A percentile compares a stretch with the other conserved stretches of the same genome.
Evolutionary conservation across 345 rosid species (phyloP).

Genomic region (Barbarea vulgaris): DNA sequence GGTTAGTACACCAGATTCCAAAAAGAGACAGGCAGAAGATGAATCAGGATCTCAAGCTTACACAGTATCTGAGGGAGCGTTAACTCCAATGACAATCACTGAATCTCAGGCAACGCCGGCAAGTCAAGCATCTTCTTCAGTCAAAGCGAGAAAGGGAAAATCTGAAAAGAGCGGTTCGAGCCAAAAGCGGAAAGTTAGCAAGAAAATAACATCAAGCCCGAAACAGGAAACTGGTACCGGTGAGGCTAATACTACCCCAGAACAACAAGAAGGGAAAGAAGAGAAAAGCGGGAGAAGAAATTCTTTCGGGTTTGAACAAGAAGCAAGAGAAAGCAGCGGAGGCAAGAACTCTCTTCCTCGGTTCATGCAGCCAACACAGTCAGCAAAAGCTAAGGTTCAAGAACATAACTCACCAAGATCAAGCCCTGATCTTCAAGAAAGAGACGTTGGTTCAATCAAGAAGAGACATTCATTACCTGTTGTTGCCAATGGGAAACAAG

Average conservation of each 20-base stretch:
- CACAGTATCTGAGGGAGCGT: slow-evolving; percentile 56
- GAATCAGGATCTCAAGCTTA: slow-evolving; percentile 29
- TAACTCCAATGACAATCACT: slow-evolving; percentile 60
- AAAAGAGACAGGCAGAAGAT: slow-evolving; percentile 46
- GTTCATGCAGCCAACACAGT: slow-evolving; percentile 96
- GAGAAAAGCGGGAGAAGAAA: slow-evolving; percentile 63
- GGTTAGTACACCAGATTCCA: slow-evolving; percentile 48
- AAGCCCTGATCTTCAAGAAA: slow-evolving; percentile 87
- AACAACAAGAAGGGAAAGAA: slow-evolving; percentile 64
- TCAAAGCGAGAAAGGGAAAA: slow-evolving; percentile 54
- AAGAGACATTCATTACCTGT: slow-evolving; percentile 92
- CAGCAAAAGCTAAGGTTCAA: slow-evolving; percentile 84
- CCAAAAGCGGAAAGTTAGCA: slow-evolving; percentile 64
- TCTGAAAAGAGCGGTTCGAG: slow-evolving; percentile 54
- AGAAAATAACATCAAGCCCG: slow-evolving; percentile 61
- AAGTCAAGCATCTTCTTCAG: slow-evolving; percentile 66
- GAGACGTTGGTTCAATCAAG: slow-evolving; percentile 60
- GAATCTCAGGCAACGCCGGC: slow-evolving; percentile 90
- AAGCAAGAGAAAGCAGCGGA: slow-evolving; percentile 68
- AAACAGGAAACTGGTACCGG: slow-evolving; percentile 54
- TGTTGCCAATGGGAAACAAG: slow-evolving; percentile 81
- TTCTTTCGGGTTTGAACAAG: slow-evolving; percentile 76
- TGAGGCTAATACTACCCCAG: slow-evolving; percentile 40
- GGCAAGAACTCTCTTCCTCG: slow-evolving; percentile 78
- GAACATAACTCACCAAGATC: slow-evolving; percentile 88